Evolutionary conservation across 495 filamentous ascomycete species (phyloP).

Genomic region (Articulospora tetracladia): DNA sequence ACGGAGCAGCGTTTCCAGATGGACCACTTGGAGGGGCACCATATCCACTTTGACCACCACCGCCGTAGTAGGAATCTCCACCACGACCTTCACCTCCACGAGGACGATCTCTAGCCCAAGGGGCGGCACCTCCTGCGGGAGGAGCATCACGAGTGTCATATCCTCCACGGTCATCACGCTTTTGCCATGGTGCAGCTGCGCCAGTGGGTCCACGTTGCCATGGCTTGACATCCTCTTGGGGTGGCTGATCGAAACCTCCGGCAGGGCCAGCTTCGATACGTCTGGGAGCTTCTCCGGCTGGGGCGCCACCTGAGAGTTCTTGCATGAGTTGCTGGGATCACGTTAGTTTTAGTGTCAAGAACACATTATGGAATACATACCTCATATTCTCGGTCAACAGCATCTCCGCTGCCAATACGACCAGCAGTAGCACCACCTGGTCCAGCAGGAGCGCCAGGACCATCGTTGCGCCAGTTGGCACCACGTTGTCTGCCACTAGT

Average conservation of each 20-base stretch:
- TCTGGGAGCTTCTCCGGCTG: slow-evolving; percentile 62
- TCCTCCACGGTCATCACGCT: slow-evolving; percentile 30
- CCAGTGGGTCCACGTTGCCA: slow-evolving; percentile 92
- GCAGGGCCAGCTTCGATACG: slow-evolving; percentile 82
- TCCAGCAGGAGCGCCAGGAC: slow-evolving; percentile 36
- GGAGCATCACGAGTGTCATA: slow-evolving; percentile 29
- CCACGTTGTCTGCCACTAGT: slow-evolving; percentile 63
- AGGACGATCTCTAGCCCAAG: slow-evolving; percentile 58
- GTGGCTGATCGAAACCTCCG: slow-evolving; percentile 45
- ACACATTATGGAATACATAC: slow-evolving; percentile 38
- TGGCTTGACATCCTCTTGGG: slow-evolving; percentile 59
- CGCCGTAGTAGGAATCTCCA: slow-evolving; percentile 38
- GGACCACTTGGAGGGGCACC: slow-evolving; percentile 29
- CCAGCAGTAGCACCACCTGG: slow-evolving; percentile 45
- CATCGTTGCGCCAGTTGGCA: slow-evolving; percentile 83
- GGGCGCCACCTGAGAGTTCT: slow-evolving; percentile 80
- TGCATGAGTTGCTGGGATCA: slow-evolving; percentile 86
- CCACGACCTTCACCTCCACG: slow-evolving; percentile 36
- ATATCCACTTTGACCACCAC: slow-evolving; percentile 37
- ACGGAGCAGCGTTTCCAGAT: slow-evolving; percentile 59
- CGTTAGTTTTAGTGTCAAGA: slow-evolving; percentile 31
- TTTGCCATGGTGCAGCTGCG: slow-evolving; percentile 76
- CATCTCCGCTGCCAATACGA: slow-evolving; percentile 73
- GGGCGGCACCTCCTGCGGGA: slow-evolving; percentile 30
- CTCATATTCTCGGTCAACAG: slow-evolving; percentile 91